Conservation (phyloP, 192 early-diverging fungal genomes). For the Coemansia sp. region DNA sequence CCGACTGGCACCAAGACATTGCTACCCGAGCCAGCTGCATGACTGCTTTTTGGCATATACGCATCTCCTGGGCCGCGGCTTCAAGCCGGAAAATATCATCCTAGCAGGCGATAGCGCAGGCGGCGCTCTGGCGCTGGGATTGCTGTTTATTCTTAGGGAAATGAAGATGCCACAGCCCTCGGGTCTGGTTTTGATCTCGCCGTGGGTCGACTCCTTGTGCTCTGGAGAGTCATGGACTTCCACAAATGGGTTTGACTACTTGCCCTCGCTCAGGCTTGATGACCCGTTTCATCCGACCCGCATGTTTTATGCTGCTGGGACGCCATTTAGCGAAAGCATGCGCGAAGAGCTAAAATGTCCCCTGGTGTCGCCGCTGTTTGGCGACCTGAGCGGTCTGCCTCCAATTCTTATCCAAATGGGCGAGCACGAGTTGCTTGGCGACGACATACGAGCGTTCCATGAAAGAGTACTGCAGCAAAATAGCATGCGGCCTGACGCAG, state of each 20-base stretch:
- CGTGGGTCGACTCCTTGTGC: constrained; percentile 46
- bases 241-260: constrained; percentile 27
- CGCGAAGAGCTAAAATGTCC: constrained; percentile 32
- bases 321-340: constrained; percentile 15
- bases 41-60: constrained; percentile 76
- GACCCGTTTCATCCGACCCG: constrained; percentile 42
- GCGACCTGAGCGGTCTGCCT: constrained; percentile 25
- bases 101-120: constrained; percentile 49
- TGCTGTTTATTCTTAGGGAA: constrained; percentile 25
- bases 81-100: constrained; percentile 32
- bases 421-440: constrained; percentile 35
- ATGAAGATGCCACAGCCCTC: constrained; percentile 11
- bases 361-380: constrained; percentile 38
- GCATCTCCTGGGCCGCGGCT: constrained; percentile 53
- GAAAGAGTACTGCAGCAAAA: constrained; percentile 14
- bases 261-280: constrained; percentile 16
- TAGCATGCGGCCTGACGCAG: neutral
- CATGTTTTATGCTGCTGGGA: constrained; percentile 38
- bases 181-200: constrained; percentile 23
- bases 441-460: constrained; percentile 32
- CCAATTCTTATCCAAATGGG: constrained; percentile 46
- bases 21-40: constrained; percentile 60
- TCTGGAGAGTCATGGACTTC: constrained; percentile 27
- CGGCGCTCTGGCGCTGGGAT: constrained; percentile 24
- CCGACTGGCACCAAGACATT: constrained; percentile 27